phyloP scores from a whole-genome alignment of 2,329 filamentous ascomycete genomes.

The Conoideocrella luteorostrata region DNA sequence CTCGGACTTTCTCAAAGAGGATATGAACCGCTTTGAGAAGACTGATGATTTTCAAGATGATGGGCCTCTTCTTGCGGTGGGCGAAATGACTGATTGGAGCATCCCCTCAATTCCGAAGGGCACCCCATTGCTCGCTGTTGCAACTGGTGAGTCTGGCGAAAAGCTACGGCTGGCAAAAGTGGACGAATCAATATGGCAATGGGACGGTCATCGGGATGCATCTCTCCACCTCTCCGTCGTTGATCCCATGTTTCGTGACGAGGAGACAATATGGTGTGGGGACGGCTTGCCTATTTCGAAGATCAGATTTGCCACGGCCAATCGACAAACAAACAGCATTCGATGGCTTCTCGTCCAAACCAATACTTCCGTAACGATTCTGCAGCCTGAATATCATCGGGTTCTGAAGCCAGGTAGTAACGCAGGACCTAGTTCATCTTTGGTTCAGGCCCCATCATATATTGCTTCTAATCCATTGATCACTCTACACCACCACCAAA shows the following conservation, averaged over 20 bases:
- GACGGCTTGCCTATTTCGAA: constrained; percentile 43
- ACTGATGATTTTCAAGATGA: constrained; percentile 18
- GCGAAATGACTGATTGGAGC: constrained; percentile 42
- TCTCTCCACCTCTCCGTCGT: constrained; percentile 41
- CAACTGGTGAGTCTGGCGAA: constrained; percentile 51
- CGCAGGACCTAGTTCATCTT: constrained; percentile 5
- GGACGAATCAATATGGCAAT: constrained; percentile 46
- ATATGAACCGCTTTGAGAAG: constrained; percentile 24
- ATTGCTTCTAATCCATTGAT: constrained; percentile 51
- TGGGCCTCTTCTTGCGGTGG: constrained; percentile 44
- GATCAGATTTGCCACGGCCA: constrained; percentile 41
- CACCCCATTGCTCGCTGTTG: constrained; percentile 38
- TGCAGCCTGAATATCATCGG: constrained; percentile 44
- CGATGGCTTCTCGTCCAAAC: constrained; percentile 52
- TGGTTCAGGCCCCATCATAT: constrained; percentile 34
- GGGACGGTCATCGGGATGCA: constrained; percentile 39
- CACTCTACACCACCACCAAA: constrained; percentile 43
- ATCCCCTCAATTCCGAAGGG: constrained; percentile 17
- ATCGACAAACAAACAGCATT: constrained; percentile 28
- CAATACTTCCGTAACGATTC: constrained; percentile 42
- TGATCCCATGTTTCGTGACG: constrained; percentile 36
- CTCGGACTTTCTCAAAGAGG: constrained; percentile 28
- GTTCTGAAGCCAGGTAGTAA: constrained; percentile 23
- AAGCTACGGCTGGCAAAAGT: constrained; percentile 49
- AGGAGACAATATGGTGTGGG: constrained; percentile 47